A percentile compares a stretch with the other conserved stretches of the same genome.
Conservation (phyloP, 148 eudicot genomes). For the Rhododendron griersonianum region DNA sequence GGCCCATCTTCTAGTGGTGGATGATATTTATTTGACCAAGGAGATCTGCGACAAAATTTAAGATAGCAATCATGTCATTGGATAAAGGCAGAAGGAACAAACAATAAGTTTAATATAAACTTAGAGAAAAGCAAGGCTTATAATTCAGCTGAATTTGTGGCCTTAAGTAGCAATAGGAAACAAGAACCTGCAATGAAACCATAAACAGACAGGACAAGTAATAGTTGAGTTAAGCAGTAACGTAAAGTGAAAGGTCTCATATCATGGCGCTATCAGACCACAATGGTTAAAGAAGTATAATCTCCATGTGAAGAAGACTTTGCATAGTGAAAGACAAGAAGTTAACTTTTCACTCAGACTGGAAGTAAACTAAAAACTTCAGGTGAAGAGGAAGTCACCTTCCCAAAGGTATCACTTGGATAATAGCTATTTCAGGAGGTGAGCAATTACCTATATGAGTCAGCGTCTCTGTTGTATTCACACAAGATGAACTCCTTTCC, state of each 20-base stretch:
- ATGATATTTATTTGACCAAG: constrained; percentile 94
- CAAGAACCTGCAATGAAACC: neutral
- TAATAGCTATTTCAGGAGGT: neutral
- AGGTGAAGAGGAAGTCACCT: neutral
- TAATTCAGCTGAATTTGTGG: neutral
- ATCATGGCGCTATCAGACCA: neutral
- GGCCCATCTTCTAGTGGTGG: constrained; percentile 89
- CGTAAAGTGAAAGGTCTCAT: neutral
- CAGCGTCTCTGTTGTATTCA: constrained; percentile 96
- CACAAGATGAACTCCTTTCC: constrained; percentile 92
- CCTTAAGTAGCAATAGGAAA: neutral
- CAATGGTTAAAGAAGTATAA: neutral
- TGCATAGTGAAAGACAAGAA: neutral
- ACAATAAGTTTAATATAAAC: neutral
- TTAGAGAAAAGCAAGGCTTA: neutral
- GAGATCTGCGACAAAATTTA: constrained; percentile 54
- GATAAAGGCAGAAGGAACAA: neutral
- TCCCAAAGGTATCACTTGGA: neutral
- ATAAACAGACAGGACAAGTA: neutral
- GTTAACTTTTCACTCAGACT: neutral
- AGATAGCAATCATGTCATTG: neutral
- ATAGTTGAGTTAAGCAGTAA: neutral
- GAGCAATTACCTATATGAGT: constrained; percentile 76
- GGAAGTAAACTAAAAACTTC: neutral
- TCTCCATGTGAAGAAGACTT: neutral